phyloP scores from a whole-genome alignment of 768 basidiomycete genomes.

The Psilocybe tampanensis region DNA sequence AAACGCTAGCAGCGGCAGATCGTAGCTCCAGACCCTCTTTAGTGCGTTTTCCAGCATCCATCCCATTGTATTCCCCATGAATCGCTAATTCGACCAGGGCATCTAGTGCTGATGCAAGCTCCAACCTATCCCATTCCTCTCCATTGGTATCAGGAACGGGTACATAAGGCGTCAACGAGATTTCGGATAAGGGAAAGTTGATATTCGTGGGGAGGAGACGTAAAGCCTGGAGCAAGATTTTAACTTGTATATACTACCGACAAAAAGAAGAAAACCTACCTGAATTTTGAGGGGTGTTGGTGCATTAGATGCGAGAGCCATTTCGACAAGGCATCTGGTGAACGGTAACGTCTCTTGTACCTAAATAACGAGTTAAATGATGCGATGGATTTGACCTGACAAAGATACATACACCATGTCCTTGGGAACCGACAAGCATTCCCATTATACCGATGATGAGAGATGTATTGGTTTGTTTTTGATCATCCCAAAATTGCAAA shows the following conservation, averaged over 20 bases:
- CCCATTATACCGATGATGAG: slow-evolving; percentile 85
- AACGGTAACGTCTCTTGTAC: slow-evolving; percentile 58
- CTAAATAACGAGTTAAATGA: slow-evolving; percentile 31
- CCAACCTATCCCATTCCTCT: slow-evolving; percentile 91
- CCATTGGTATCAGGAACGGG: slow-evolving; percentile 82
- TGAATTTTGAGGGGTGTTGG: slow-evolving; percentile 88
- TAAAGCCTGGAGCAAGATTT: slow-evolving; percentile 35
- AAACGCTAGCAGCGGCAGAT: slow-evolving; percentile 75
- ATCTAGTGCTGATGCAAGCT: slow-evolving; percentile 79
- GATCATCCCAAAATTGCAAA: slow-evolving; percentile 94
- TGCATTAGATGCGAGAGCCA: slow-evolving; percentile 92
- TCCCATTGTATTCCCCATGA: slow-evolving; percentile 87
- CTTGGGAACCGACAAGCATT: slow-evolving; percentile 79
- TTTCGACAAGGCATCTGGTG: slow-evolving; percentile 81
- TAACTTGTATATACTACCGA: not conserved
- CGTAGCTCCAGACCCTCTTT: slow-evolving; percentile 77
- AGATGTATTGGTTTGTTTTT: slow-evolving; percentile 81
- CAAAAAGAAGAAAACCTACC: slow-evolving; percentile 43
- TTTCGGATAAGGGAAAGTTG: slow-evolving; percentile 64
- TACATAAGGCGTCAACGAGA: slow-evolving; percentile 74
- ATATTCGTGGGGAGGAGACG: slow-evolving; percentile 47
- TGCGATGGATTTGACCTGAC: not conserved
- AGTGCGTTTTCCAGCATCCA: slow-evolving; percentile 54
- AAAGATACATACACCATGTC: slow-evolving; percentile 60
- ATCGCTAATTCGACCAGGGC: slow-evolving; percentile 80